Conservation (phyloP, 2,329 filamentous ascomycete genomes). For the Kalmusia sp. region DNA sequence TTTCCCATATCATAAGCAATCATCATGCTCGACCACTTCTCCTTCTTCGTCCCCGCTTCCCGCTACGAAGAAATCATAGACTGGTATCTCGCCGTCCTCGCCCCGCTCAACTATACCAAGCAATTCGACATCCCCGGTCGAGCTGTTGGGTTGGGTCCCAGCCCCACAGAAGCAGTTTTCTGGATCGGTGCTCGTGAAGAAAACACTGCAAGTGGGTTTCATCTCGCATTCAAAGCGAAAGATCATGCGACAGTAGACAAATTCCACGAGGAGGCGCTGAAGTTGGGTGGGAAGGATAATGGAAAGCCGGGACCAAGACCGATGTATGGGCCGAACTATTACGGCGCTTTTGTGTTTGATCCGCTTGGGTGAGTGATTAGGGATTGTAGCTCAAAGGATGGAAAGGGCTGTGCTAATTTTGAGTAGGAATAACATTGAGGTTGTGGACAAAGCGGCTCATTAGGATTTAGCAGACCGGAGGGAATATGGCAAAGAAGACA, state of each 20-base stretch:
- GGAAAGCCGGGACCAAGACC: constrained; percentile 31
- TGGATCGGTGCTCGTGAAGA: constrained; percentile 25
- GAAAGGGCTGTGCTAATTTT: not conserved
- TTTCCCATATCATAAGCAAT: constrained; percentile 24
- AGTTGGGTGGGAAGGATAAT: constrained; percentile 34
- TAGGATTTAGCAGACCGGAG: too few relatives aligned
- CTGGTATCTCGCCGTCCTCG: constrained; percentile 34
- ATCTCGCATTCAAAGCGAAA: constrained; percentile 29
- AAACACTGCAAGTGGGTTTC: constrained; percentile 9
- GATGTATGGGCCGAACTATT: constrained; percentile 35
- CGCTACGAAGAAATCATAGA: constrained; percentile 24
- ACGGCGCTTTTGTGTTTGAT: constrained; percentile 36
- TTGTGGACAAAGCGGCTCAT: constrained; percentile 23
- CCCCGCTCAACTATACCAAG: constrained; percentile 33
- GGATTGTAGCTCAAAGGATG: not conserved
- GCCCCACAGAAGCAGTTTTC: constrained; percentile 15
- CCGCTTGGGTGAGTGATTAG: constrained; percentile 27
- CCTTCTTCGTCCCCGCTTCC: constrained; percentile 24
- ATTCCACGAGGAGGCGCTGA: constrained; percentile 30
- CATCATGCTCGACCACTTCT: constrained; percentile 50
- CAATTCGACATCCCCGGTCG: constrained; percentile 25
- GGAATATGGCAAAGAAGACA: too few relatives aligned
- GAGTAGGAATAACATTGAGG: constrained; percentile 30
- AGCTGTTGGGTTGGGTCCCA: constrained; percentile 24
- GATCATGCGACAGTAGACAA: constrained; percentile 23